Evolutionary conservation across 768 basidiomycete genomes (phyloP), one percentile per base, ranked within the genome.

Genomic region (Calvatia gigantea): DNA sequence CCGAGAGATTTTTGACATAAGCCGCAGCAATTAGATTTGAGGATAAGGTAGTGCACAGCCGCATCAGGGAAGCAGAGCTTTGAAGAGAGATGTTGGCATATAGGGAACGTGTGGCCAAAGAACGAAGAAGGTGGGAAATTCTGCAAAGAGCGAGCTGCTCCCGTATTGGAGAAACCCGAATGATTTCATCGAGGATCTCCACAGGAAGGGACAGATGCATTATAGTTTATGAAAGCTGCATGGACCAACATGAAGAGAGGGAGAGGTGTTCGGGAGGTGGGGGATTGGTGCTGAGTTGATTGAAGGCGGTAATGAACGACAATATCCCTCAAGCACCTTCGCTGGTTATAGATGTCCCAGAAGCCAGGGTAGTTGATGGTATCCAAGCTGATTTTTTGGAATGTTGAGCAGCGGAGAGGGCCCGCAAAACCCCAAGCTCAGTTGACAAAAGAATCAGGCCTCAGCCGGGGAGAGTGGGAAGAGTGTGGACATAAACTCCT

Each of bases 141-240:
- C 58, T 65, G 57, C 64, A 67, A 32, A 74, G 65, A 1, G 70
- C 63, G 3, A 72, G 67, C 32, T 70, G 70, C 2, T 64, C 56
- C 25, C 63, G 51, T 29, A 63, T 54, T 29, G 68, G 61, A 6
- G 68, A 65, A 43, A 66, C 59, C 27, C 67, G 65, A 45, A 71
- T 65, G 52, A 73, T 69, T 57, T 66, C 60, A 56, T 74, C 68
- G 44, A 73, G 58, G 25, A 73, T 64, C 54, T 76, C 75, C 43
- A 68, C 41, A 6, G 75, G 73, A 59, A 76, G 67, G 47, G 23
- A 15, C 19, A 23, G 29, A 23, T 29, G 28, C 3, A 53, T 17
- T 42, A 53, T 53, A 14, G 28, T 53, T 53, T 23, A 53, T 43
- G 19, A 43, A 53, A n/a, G 21, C 42, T 29, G 31, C 32, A 53